Evolutionary conservation across 2,329 filamentous ascomycete genomes (phyloP).

Genomic region (Epichloe sibirici): DNA sequence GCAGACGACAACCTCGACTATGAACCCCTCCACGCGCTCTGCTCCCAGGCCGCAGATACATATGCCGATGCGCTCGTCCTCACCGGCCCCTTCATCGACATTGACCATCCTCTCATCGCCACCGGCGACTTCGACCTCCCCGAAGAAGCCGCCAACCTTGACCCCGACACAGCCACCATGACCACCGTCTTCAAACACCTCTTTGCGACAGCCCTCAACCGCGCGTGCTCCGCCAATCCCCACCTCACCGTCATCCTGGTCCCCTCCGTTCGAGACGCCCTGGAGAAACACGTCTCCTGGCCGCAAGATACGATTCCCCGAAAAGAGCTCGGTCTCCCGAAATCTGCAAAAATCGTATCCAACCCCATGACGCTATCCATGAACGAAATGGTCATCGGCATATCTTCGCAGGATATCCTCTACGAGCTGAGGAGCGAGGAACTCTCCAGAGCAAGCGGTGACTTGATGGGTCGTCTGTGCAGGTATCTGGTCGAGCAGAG

Average conservation of each 20-base stretch:
- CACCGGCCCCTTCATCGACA: conserved; percentile 78
- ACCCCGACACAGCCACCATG: conserved; percentile 71
- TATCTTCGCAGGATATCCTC: conserved; percentile 74
- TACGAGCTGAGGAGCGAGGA: conserved; percentile 73
- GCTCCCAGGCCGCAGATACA: conserved; percentile 60
- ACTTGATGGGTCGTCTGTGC: conserved; percentile 58
- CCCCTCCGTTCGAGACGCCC: conserved; percentile 71
- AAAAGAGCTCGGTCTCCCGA: conserved; percentile 68
- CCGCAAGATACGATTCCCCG: conserved; percentile 52
- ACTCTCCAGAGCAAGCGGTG: conserved; percentile 26
- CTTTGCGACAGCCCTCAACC: conserved; percentile 61
- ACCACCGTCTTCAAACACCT: conserved; percentile 71
- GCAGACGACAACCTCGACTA: conserved; percentile 87
- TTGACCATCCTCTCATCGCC: conserved; percentile 80
- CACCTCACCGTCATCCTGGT: conserved; percentile 68
- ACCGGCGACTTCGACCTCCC: conserved; percentile 68
- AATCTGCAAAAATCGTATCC: conserved; percentile 63
- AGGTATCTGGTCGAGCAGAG: conserved; percentile 77
- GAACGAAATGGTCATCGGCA: conserved; percentile 74
- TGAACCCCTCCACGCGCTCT: conserved; percentile 72
- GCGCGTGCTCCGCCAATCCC: conserved; percentile 58
- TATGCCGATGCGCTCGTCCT: conserved; percentile 72
- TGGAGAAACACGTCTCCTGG: conserved; percentile 78
- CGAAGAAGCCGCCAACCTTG: conserved; percentile 48
- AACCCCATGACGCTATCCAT: conserved; percentile 84